A percentile compares a stretch with the other conserved stretches of the same genome.
Conservation (phyloP, 2,329 filamentous ascomycete species). For the Gaeumannomyces tritici region DNA sequence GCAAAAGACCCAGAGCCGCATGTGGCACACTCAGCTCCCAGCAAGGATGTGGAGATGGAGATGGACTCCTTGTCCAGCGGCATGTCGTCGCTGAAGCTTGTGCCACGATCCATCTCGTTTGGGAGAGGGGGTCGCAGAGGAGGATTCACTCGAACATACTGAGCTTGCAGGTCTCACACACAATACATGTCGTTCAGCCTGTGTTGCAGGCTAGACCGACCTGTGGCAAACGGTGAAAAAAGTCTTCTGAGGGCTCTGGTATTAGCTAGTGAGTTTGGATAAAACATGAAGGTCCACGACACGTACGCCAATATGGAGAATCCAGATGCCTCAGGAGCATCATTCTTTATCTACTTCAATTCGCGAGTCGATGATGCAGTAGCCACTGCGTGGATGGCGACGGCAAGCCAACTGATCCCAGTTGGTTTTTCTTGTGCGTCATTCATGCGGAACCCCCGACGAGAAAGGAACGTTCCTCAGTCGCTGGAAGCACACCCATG, state of each 20-base stretch:
- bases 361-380: background rate
- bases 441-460: background rate
- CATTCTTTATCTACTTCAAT: background rate
- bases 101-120: constrained; percentile 59
- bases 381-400: background rate
- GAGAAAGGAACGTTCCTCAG: constrained; percentile 27
- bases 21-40: background rate
- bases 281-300: background rate
- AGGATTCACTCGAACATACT: constrained; percentile 35
- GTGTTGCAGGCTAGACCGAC: background rate
- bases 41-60: constrained; percentile 29
- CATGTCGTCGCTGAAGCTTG: constrained; percentile 64
- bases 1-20: background rate
- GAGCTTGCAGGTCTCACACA: background rate
- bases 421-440: background rate
- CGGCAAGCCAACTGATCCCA: background rate
- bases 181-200: background rate
- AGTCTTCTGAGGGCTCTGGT: background rate
- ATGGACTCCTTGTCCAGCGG: constrained; percentile 56
- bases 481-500: constrained; percentile 82
- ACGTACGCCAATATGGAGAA: constrained; percentile 1
- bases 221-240: background rate
- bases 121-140: constrained; percentile 44
- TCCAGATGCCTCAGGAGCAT: background rate
- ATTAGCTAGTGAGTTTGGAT: constrained; percentile 1